Percentiles rank a stretch among this genome's conserved stretches.
These are phyloP conservation scores for Lactifluus rugatus DNA, from an alignment of 768 basidiomycete genomes.

Conservation along the genomic window DNA sequence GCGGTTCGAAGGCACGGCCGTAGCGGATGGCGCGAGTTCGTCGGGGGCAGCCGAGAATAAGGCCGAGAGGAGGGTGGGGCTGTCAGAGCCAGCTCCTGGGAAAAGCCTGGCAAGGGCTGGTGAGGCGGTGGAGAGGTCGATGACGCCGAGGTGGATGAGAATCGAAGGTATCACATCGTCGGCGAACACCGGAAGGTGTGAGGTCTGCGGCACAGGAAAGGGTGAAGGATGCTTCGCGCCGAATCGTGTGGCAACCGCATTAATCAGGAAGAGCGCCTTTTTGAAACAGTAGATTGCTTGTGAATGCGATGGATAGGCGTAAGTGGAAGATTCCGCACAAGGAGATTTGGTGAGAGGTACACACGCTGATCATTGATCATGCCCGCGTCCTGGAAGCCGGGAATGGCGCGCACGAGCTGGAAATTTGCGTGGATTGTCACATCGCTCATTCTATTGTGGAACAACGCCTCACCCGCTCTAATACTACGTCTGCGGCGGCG, in stretches of 20 bases:
- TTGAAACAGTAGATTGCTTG: slow-evolving; percentile 83
- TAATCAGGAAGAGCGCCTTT: slow-evolving; percentile 77
- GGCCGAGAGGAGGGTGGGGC: slow-evolving; percentile 30
- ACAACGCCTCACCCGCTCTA: slow-evolving; percentile 46
- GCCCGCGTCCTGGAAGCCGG: slow-evolving; percentile 74
- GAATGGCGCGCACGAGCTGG: slow-evolving; percentile 70
- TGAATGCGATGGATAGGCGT: background rate
- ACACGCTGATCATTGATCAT: slow-evolving; percentile 53
- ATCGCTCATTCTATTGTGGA: background rate
- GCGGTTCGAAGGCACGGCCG: slow-evolving; percentile 17
- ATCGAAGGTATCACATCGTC: slow-evolving; percentile 84
- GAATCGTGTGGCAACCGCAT: slow-evolving; percentile 61
- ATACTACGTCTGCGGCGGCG: slow-evolving; percentile 43
- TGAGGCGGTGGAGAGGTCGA: slow-evolving; percentile 46
- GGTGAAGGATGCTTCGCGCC: slow-evolving; percentile 40
- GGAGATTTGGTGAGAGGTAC: slow-evolving; percentile 21
- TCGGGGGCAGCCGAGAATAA: slow-evolving; percentile 34
- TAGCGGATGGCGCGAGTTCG: slow-evolving; percentile 12
- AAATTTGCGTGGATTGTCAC: slow-evolving; percentile 17
- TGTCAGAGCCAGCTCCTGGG: slow-evolving; percentile 33
- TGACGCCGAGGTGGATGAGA: slow-evolving; percentile 63
- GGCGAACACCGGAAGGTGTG: slow-evolving; percentile 54
- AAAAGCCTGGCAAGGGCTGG: slow-evolving; percentile 38
- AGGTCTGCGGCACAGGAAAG: slow-evolving; percentile 55
- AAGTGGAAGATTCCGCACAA: background rate